Evolutionary conservation across 2,329 filamentous ascomycete species (phyloP).

Genomic region (Xylaria sp.): DNA sequence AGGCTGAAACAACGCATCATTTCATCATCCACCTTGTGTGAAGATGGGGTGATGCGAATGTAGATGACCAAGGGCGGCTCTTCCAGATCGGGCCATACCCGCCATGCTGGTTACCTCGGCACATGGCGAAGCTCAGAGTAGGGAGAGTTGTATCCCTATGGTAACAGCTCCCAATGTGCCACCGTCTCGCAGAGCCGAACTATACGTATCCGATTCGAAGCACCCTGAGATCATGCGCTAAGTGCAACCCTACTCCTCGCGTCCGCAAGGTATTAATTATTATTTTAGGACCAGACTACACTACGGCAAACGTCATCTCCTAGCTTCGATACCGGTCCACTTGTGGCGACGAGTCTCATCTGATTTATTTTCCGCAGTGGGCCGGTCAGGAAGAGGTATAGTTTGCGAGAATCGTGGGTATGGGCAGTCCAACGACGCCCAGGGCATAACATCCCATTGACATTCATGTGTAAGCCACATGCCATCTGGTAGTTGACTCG

Average conservation of each 20-base stretch:
- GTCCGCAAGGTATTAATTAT: background rate
- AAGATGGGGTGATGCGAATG: background rate
- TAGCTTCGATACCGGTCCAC: slow-evolving; percentile 10
- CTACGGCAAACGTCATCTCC: slow-evolving; percentile 14
- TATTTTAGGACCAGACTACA: background rate
- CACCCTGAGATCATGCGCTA: background rate
- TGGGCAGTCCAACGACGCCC: background rate
- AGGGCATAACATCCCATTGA: slow-evolving; percentile 17
- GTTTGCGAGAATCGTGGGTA: slow-evolving; percentile 27
- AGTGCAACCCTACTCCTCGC: slow-evolving; percentile 19
- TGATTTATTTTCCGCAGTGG: slow-evolving; percentile 13
- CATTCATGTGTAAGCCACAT: background rate
- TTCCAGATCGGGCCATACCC: background rate
- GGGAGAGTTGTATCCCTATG: background rate
- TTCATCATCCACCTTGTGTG: background rate
- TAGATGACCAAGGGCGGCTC: background rate
- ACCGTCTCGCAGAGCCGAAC: slow-evolving; percentile 11
- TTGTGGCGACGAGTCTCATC: slow-evolving; percentile 10
- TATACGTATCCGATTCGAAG: background rate
- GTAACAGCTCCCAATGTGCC: background rate
- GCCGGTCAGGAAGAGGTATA: slow-evolving; percentile 20
- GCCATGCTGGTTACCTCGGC: background rate
- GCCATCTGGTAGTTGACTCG: background rate
- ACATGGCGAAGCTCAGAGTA: background rate
- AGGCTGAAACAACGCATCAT: slow-evolving; percentile 5